A percentile compares a stretch with the other conserved stretches of the same genome.
These are phyloP conservation scores for Suillus alpinus DNA, from an alignment of 768 basidiomycete species.

Conservation along the genomic window DNA sequence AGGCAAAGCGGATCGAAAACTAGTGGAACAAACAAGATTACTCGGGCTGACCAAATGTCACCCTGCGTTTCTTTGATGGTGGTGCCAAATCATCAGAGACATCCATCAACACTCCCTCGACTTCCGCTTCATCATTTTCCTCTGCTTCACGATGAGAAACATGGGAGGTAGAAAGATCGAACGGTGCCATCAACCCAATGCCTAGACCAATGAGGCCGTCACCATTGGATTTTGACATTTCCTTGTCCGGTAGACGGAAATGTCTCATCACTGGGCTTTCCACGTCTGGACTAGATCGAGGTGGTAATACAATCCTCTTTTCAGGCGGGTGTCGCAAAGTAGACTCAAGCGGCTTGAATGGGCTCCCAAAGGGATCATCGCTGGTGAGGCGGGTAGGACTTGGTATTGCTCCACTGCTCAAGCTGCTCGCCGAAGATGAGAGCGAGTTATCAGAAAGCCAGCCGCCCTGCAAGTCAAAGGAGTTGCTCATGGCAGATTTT, in stretches of 20 bases:
- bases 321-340: background rate
- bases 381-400: conserved; percentile 28
- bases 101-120: conserved; percentile 26
- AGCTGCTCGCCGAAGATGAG: conserved; percentile 21
- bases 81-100: conserved; percentile 32
- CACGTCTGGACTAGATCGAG: conserved; percentile 24
- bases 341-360: conserved; percentile 36
- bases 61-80: conserved; percentile 52
- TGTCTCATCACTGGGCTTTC: conserved; percentile 54
- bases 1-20: conserved; percentile 3
- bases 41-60: conserved; percentile 20
- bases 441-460: conserved; percentile 31
- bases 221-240: conserved; percentile 30
- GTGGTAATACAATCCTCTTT: conserved; percentile 14
- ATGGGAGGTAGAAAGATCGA: conserved; percentile 38
- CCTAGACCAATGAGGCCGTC: conserved; percentile 35
- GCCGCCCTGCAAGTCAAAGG: conserved; percentile 21
- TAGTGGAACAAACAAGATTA: background rate
- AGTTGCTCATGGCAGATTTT: conserved; percentile 26
- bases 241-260: conserved; percentile 18
- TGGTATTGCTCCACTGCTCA: conserved; percentile 9
- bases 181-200: conserved; percentile 51
- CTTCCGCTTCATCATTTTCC: conserved; percentile 33
- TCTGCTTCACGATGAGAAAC: conserved; percentile 9
- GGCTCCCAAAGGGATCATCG: conserved; percentile 46